Conservation (phyloP, 768 basidiomycete genomes). For the Auriscalpium microsporum region DNA sequence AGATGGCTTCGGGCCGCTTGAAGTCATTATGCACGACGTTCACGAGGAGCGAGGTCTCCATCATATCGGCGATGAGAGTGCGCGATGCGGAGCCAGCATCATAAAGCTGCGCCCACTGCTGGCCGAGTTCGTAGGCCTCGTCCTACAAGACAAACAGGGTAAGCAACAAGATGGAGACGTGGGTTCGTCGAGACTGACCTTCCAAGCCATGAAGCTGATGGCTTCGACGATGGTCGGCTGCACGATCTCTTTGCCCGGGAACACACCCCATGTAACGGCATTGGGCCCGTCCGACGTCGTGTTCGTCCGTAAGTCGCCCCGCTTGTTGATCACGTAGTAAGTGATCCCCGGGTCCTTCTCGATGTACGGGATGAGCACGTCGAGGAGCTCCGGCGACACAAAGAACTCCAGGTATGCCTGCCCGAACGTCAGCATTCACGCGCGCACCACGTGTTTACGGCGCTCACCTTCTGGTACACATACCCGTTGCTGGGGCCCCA, state of each 20-base stretch:
- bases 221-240: conserved; percentile 97
- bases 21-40: conserved; percentile 97
- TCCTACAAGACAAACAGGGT: conserved; percentile 41
- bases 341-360: conserved; percentile 84
- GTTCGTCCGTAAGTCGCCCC: conserved; percentile 91
- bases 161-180: background rate
- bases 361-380: conserved; percentile 67
- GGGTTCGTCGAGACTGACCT: conserved; percentile 37
- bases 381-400: conserved; percentile 66
- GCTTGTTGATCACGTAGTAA: conserved; percentile 96
- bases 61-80: conserved; percentile 65
- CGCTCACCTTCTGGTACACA: conserved; percentile 83
- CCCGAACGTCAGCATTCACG: background rate
- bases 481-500: conserved; percentile 95
- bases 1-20: conserved; percentile 77
- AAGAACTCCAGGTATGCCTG: conserved; percentile 97
- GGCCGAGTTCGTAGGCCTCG: conserved; percentile 88
- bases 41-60: conserved; percentile 80
- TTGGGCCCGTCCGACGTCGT: conserved; percentile 93
- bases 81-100: conserved; percentile 67
- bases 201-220: conserved; percentile 98
- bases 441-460: background rate
- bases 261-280: conserved; percentile 98
- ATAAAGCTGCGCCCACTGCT: conserved; percentile 86
- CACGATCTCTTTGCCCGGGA: conserved; percentile 93